Evolutionary conservation across 2,329 filamentous ascomycete species (phyloP).

Genomic region (Escovopsis sp.): DNA sequence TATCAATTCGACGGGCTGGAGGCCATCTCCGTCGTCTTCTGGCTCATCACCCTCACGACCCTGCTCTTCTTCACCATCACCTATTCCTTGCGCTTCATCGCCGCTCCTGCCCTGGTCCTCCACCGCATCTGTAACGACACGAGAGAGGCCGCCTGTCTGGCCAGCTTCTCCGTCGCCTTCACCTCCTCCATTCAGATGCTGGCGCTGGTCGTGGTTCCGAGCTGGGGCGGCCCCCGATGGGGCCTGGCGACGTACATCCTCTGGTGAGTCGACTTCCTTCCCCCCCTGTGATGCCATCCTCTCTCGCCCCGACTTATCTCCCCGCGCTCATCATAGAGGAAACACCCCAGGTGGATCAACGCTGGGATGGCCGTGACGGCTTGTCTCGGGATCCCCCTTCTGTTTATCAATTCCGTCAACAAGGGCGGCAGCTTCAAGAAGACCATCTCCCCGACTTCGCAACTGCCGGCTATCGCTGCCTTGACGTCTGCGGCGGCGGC

Average conservation of each 20-base stretch:
- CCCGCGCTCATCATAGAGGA: no score
- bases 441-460: slow-evolving; percentile 16
- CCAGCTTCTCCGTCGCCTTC: slow-evolving; percentile 21
- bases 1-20: slow-evolving; percentile 24
- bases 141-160: slow-evolving; percentile 21
- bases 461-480: slow-evolving; percentile 23
- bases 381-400: slow-evolving; percentile 18
- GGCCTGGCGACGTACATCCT: slow-evolving; percentile 17
- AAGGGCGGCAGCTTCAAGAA: slow-evolving; percentile 13
- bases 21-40: slow-evolving; percentile 13
- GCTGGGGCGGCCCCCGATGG: slow-evolving; percentile 10
- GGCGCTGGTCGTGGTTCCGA: slow-evolving; percentile 7
- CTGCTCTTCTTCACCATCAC: slow-evolving; percentile 13
- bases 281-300: no score
- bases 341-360: no score
- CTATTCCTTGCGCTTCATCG: slow-evolving; percentile 17
- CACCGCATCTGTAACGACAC: slow-evolving; percentile 15
- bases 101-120: slow-evolving; percentile 17
- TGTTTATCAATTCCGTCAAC: slow-evolving; percentile 21
- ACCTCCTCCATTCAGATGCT: slow-evolving; percentile 13
- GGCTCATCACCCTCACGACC: slow-evolving; percentile 21
- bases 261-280: no score
- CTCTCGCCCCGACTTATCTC: no score
- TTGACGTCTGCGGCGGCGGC: slow-evolving; percentile 22
- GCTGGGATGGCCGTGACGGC: slow-evolving; percentile 16